Evolutionary conservation across 179 eudicot genomes (phyloP), one percentile per base, ranked within the genome.

Genomic region (Vitellaria paradoxa): DNA sequence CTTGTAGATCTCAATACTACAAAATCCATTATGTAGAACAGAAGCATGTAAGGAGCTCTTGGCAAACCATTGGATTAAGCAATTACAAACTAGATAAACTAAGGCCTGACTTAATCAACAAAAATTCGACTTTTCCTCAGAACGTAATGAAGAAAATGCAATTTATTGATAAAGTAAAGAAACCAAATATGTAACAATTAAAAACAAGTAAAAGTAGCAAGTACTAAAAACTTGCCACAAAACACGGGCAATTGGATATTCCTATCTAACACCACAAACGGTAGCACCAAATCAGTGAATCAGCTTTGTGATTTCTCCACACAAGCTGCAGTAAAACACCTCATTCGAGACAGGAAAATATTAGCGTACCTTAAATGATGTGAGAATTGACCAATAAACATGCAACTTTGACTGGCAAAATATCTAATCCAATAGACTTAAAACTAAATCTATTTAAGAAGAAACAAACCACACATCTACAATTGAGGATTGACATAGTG

Each of bases 1-100:
- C 87, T 91, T 95, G 93, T 93, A 95, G 68, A 95, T 90, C 89
- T 95, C 92, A 81, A 95, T 93, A 81, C 99, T 95, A 83, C 24
- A 75, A 80, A 13, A 68, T 9, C 18, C 17, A 75, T 7, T 53
- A 46, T 20, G 46, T 24, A 23, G 72, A 2, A 6, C 21, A 14
- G 18, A 68, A 11, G 3, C 42, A 37, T 1, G 11, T 52, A 42
- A 73, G 64, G 53, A 70, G 11, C 55, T 45, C 55, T 73, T 59
- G 37, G 65, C 53, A 73, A 73, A 6, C 63, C 50, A 59, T 23
- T n/a, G 24, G 12, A 45, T 65, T 72, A 30, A 62, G 55, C 53
- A 46, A 70, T 30, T 62, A 71, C 45, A 14, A 45, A 68, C 11
- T 14, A 57, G 70, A 60, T 7, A 20, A 55, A 26, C 40, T 61